phyloP scores from a whole-genome alignment of 179 eudicot species.

The Silene vulgaris region DNA sequence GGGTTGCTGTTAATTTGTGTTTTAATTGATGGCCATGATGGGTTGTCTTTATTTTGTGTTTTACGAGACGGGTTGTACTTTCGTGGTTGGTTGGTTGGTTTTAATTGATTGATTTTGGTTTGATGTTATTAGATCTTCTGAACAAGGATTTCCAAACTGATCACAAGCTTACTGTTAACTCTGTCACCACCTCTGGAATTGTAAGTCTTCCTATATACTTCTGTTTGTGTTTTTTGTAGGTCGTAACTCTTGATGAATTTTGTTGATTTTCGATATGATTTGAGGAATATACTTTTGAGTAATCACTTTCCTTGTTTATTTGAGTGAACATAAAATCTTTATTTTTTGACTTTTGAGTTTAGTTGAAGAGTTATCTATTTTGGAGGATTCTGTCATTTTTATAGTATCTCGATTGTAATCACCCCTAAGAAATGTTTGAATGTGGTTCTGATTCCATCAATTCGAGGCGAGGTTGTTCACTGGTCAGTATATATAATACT shows the following conservation, averaged over 20 bases:
- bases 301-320: too few species aligned
- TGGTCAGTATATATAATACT: too few species aligned
- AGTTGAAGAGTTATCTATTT: neutral
- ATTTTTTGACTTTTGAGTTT: neutral
- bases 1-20: neutral
- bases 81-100: neutral
- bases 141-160: constrained; percentile 49
- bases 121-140: constrained; percentile 38
- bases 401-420: neutral
- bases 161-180: constrained; percentile 48
- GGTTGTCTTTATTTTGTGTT: neutral
- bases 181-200: constrained; percentile 42
- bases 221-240: neutral
- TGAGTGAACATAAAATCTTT: too few species aligned
- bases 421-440: neutral
- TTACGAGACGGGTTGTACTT: neutral
- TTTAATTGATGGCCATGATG: neutral
- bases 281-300: neutral
- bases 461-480: too few species aligned
- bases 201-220: constrained; percentile 28
- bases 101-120: constrained; percentile 5
- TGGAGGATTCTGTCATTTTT: neutral
- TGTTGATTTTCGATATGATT: neutral
- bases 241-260: neutral
- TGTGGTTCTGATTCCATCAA: neutral